A percentile compares a stretch with the other conserved stretches of the same genome.
These are phyloP conservation scores for Pseudofabraea citricarpa DNA, from an alignment of 2,329 filamentous ascomycete genomes.

Conservation along the genomic window DNA sequence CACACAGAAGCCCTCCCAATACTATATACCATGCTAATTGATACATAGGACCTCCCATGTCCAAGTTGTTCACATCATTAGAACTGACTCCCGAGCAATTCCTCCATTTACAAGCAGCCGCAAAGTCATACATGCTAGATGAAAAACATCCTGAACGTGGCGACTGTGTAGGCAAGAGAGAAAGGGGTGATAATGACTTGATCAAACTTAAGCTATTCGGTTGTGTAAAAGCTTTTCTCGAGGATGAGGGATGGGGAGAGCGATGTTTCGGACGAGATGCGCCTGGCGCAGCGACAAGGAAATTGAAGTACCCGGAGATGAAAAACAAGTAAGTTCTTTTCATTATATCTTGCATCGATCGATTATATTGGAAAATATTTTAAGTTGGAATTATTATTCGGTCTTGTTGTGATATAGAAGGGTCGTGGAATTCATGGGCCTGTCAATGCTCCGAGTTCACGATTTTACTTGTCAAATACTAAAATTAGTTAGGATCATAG, in stretches of 20 bases:
- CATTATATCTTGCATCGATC: background rate
- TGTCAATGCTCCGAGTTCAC: background rate
- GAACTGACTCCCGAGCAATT: conserved; percentile 23
- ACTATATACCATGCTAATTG: conserved; percentile 3
- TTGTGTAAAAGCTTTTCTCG: conserved; percentile 22
- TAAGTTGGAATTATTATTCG: background rate
- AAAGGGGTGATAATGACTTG: conserved; percentile 20
- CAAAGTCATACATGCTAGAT: conserved; percentile 29
- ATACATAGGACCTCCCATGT: conserved; percentile 23
- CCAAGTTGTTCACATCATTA: conserved; percentile 22
- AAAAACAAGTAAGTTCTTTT: conserved; percentile 21
- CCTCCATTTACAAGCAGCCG: conserved; percentile 22
- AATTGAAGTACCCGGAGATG: conserved; percentile 24
- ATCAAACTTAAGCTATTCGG: conserved; percentile 24
- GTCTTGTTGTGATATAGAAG: background rate
- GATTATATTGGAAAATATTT: background rate
- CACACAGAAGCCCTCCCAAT: background rate
- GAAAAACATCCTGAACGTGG: conserved; percentile 22
- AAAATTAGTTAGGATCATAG: conserved; percentile 19
- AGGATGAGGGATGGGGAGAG: conserved; percentile 26
- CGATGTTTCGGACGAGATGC: conserved; percentile 18
- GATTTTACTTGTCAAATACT: conserved; percentile 2
- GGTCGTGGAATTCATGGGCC: too few relatives aligned
- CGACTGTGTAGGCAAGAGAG: conserved; percentile 20
- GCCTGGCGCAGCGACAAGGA: conserved; percentile 12